Base-by-base conservation (phyloP, 2,329 filamentous ascomycete species). In the Scolecobasidium constrictum region DNA sequence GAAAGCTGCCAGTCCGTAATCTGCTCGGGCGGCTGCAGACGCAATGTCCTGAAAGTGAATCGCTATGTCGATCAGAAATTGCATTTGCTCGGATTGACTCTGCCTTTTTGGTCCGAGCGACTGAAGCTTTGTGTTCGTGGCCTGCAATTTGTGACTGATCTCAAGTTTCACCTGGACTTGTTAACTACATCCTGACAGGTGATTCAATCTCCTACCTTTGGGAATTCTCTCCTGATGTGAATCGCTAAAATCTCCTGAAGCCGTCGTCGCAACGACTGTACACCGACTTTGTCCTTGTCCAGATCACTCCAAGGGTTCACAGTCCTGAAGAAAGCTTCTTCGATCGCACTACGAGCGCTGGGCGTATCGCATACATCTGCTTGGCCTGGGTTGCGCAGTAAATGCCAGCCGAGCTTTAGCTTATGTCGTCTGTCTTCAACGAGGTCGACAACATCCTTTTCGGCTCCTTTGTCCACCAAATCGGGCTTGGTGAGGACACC, bases 401-500 rank as follows among this genome's bases (percentile, higher is more conserved):
- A 44, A 42, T 49, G 54, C 50, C 57, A 62, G 12, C 59, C 58
- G 1, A 60, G 48, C 38, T 49, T 49, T 20, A 59, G 51, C 15
- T 37, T 16, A 23, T 43, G 34, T 21, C 19, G 13, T 4, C 16
- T 12, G n/a, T 34, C 18, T 34, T 47, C 52, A 4, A 43, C 12
- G 1, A 59, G 45, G 12, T 52, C 50, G 11, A 59, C 46, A 0
- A 52, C 47, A 4, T 46, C 22, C 6, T 36, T 33, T 36, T 59
- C 53, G 0, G 62, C 62, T 1, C 61, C 64, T 0, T 56, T 41
- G 1, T 50, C 52, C 0, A 71, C 53, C 3, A 57, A 53, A 46
- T 77, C 73, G 0, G 71, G 69, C 50, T 77, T 77, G 0, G 74
- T 79, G 43, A 79, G 66, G 43, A 79, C 67, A 0, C 73, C 71